Percentiles rank a stretch among this genome's conserved stretches.
phyloP scores from a whole-genome alignment of 1,284 basidiomycete genomes.

The Vanrija humicola region DNA sequence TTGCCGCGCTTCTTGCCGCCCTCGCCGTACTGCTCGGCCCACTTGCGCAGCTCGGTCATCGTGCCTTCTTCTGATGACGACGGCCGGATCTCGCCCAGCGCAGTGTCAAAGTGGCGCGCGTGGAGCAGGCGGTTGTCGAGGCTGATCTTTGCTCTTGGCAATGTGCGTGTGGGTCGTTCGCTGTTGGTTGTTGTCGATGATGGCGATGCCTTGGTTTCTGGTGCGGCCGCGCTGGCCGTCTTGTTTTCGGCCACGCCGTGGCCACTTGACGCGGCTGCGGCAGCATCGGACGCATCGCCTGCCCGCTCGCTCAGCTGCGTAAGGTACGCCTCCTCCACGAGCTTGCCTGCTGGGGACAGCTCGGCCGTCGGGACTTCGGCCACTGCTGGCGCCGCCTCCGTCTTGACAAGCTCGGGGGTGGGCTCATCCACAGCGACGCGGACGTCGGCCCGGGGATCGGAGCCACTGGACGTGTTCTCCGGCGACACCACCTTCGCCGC shows the following conservation, averaged over 20 bases:
- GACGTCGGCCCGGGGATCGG: slow-evolving; percentile 3
- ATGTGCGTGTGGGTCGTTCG: neutral
- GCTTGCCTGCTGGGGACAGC: slow-evolving; percentile 8
- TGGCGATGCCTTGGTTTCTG: neutral
- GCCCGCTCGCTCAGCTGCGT: slow-evolving; percentile 9
- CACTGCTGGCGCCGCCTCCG: neutral
- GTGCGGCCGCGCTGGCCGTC: neutral
- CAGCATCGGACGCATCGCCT: slow-evolving; percentile 1
- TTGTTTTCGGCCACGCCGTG: neutral
- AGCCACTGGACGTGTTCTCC: neutral
- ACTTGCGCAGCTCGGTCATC: slow-evolving; percentile 69
- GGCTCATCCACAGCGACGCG: neutral
- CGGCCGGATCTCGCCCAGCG: slow-evolving; percentile 78
- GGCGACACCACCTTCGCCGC: neutral
- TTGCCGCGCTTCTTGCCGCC: slow-evolving; percentile 44
- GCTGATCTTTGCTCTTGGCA: neutral
- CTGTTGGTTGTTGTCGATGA: neutral
- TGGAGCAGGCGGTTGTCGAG: slow-evolving; percentile 12
- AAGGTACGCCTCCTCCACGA: slow-evolving; percentile 13
- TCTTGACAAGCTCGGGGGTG: slow-evolving; percentile 1
- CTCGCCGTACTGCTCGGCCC: slow-evolving; percentile 89
- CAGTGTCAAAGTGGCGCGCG: slow-evolving; percentile 68
- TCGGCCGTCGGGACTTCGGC: neutral
- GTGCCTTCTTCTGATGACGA: slow-evolving; percentile 78
- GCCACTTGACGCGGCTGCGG: no score